Base-by-base conservation (phyloP, 495 filamentous ascomycete genomes). In the Penicillium goetzii region DNA sequence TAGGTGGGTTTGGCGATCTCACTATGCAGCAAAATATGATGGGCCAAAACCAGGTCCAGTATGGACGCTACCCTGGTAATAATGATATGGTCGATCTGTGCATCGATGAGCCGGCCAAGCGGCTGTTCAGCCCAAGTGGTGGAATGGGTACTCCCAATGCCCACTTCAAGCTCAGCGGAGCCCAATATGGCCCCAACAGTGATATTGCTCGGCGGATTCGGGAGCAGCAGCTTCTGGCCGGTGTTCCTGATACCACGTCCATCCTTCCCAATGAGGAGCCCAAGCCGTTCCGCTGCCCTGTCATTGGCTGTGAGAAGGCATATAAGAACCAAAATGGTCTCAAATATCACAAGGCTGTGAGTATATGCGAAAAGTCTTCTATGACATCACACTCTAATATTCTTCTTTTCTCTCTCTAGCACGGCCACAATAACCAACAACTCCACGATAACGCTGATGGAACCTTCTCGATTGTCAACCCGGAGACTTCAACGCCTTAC, bases 291-390 rank as follows among this genome's bases (percentile, higher is more conserved):
- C 90, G 90, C 70, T 99, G 95, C 74, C 95, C 96, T 10, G 95
- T 99, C 47, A 96, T 98, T 69, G 95, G 95, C 19, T 99, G 95
- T 72, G 95, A 99, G 75, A 99, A 99, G 81, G 95, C 95, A 15
- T 99, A 99, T 76, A 99, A 99, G 84, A 99, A 99, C 74, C 95
- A 98, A 70, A 99, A 99, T 69, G 95, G 95, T 34, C 81, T 99
- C 34, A 98, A 98, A 83, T 96, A 90, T 60, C 85, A 88, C 71
- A 88, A 88, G 78, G 77, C 84, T 73, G 88, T 90, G 82, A 77
- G 87, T 82, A 23, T 51, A 25, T 34, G 19, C 57, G 34, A 45
- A 43, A 53, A 43, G 41, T 21, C 23, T 6, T 26, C 8, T 4
- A 14, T 45, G 14, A 32, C 0, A 25, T 14, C 15, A 55, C 19